phyloP scores from a whole-genome alignment of 768 basidiomycete species.

The Lactarius evosmus region DNA sequence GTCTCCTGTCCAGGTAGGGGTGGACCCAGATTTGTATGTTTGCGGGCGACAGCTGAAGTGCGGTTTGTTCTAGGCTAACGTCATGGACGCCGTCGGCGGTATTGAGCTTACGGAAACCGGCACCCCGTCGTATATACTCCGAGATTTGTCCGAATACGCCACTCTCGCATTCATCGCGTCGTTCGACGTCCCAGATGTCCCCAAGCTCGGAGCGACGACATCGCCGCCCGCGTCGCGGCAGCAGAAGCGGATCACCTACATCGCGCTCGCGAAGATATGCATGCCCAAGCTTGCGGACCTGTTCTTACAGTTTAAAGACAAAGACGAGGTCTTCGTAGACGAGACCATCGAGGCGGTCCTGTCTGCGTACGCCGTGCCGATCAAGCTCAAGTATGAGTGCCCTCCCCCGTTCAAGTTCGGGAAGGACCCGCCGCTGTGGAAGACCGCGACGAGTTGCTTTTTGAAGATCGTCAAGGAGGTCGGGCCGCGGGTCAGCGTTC shows the following conservation, averaged over 20 bases:
- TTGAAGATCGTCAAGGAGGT: constrained; percentile 70
- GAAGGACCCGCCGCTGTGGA: constrained; percentile 88
- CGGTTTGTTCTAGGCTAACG: constrained; percentile 51
- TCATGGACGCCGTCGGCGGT: constrained; percentile 64
- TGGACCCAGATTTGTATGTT: neutral
- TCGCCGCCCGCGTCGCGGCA: constrained; percentile 41
- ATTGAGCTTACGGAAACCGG: constrained; percentile 65
- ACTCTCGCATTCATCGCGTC: constrained; percentile 86
- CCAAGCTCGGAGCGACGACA: constrained; percentile 22
- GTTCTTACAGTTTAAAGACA: constrained; percentile 62
- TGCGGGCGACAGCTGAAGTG: neutral
- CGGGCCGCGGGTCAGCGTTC: constrained; percentile 46
- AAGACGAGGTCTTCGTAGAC: constrained; percentile 63
- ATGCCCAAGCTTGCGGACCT: constrained; percentile 85
- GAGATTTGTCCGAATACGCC: constrained; percentile 80
- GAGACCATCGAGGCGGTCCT: constrained; percentile 84
- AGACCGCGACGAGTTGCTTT: constrained; percentile 84
- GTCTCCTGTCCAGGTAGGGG: constrained; percentile 69
- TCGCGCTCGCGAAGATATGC: constrained; percentile 81
- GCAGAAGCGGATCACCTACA: constrained; percentile 77
- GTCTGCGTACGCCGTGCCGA: constrained; percentile 81
- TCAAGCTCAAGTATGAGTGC: constrained; percentile 94
- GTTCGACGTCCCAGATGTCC: constrained; percentile 49
- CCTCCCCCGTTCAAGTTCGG: constrained; percentile 86
- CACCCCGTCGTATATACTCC: constrained; percentile 69